phyloP scores from a whole-genome alignment of 306 rosid species.

The Malus domestica region ASM211411v1 NC_041795.1:20014501-20015000 shows the following conservation, averaged over 20 bases:
- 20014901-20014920: conserved; percentile 43
- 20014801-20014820: neutral
- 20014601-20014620: conserved; percentile 76
- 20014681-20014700: neutral
- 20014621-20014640: conserved; percentile 84
- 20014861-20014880: neutral
- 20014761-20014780: neutral
- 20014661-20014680: neutral
- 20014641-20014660: conserved; percentile 47
- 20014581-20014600: conserved; percentile 67
- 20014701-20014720: neutral
- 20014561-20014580: conserved; percentile 9
- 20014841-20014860: neutral
- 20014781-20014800: neutral
- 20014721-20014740: neutral
- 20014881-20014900: conserved; percentile 6
- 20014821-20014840: neutral
- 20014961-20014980: conserved; percentile 86
- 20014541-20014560: neutral
- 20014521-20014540: neutral
- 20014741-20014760: neutral
- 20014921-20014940: conserved; percentile 87
- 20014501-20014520: neutral
- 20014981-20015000: conserved; percentile 72
- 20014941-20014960: conserved; percentile 81